phyloP scores from a whole-genome alignment of 2,329 filamentous ascomycete genomes.

The Coniochaeta prunicola region DNA sequence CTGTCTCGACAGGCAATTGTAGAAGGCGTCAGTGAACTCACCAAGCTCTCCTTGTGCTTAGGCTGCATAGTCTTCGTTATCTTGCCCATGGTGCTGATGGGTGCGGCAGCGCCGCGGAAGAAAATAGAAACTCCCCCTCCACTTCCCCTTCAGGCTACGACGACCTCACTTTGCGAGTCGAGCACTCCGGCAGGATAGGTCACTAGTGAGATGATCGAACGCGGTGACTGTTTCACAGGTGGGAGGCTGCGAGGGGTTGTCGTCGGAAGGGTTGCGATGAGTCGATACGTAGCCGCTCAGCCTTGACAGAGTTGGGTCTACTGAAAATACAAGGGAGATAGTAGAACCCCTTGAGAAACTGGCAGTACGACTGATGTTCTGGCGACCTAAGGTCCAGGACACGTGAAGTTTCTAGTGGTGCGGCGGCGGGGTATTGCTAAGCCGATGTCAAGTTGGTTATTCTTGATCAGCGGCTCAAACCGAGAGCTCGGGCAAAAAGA shows the following conservation, averaged over 20 bases:
- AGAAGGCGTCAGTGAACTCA: constrained; percentile 30
- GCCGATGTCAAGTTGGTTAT: neutral
- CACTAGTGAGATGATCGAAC: neutral
- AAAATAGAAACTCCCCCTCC: constrained; percentile 47
- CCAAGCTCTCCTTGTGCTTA: constrained; percentile 61
- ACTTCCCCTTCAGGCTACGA: constrained; percentile 37
- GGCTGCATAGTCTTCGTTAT: constrained; percentile 60
- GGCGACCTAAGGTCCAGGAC: neutral
- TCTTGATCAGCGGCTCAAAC: neutral
- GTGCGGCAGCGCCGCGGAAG: constrained; percentile 52
- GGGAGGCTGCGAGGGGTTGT: neutral
- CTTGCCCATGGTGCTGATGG: constrained; percentile 55
- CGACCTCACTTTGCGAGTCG: constrained; percentile 24
- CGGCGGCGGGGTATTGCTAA: neutral
- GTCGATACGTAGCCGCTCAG: neutral
- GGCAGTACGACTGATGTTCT: neutral
- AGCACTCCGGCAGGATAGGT: neutral
- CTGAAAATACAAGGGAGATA: neutral
- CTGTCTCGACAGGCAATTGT: constrained; percentile 1
- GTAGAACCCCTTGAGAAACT: neutral
- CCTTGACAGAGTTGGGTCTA: neutral
- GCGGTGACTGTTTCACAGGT: neutral
- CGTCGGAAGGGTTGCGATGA: neutral
- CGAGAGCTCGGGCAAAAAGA: neutral
- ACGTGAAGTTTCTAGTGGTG: neutral